phyloP scores from a whole-genome alignment of 2,329 filamentous ascomycete genomes.

The Penicillium sp. region DNA sequence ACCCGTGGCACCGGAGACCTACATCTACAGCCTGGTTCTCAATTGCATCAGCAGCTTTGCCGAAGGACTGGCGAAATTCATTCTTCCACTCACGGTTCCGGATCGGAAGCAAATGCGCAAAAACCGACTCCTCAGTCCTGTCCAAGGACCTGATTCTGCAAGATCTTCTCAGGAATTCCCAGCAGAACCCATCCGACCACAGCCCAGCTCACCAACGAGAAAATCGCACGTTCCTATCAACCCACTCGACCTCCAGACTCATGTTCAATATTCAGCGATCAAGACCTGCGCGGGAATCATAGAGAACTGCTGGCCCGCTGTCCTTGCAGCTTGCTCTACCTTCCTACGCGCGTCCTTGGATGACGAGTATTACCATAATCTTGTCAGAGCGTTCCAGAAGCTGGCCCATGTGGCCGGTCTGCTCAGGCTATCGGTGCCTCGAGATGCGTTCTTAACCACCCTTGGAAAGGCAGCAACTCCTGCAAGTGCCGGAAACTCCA shows the following conservation, averaged over 20 bases:
- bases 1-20: constrained; percentile 83
- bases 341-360: constrained; percentile 92
- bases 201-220: constrained; percentile 25
- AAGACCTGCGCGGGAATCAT: constrained; percentile 79
- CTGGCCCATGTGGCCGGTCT: constrained; percentile 93
- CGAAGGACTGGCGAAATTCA: constrained; percentile 89
- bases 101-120: constrained; percentile 61
- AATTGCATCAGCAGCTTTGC: constrained; percentile 88
- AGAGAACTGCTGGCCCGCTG: constrained; percentile 91
- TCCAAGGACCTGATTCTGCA: constrained; percentile 38
- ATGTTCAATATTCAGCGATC: constrained; percentile 71
- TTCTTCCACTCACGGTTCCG: constrained; percentile 85
- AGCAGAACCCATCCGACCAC: constrained; percentile 30
- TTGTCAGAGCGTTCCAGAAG: constrained; percentile 92
- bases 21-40: constrained; percentile 85
- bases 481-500: constrained; percentile 58
- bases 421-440: constrained; percentile 77
- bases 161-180: constrained; percentile 31
- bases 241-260: constrained; percentile 73
- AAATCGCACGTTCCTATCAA: constrained; percentile 66
- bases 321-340: constrained; percentile 91
- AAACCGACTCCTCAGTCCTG: constrained; percentile 37
- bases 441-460: constrained; percentile 93
- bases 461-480: constrained; percentile 92
- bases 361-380: constrained; percentile 86